These are phyloP conservation scores for Sarcodon aspratus DNA, from an alignment of 768 basidiomycete species.

Conservation along the genomic window DNA sequence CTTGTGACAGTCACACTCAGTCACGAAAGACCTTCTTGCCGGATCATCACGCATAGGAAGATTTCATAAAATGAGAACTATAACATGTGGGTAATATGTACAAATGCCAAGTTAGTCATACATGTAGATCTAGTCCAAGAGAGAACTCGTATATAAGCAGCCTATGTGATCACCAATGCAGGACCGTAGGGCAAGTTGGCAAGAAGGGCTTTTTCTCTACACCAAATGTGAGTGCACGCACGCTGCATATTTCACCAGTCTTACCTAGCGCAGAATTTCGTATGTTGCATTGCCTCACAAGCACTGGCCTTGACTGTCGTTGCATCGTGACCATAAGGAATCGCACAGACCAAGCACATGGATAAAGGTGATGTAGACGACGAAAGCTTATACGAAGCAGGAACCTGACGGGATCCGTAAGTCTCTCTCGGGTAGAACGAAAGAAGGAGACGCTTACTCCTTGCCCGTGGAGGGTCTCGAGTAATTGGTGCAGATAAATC, in stretches of 20 bases:
- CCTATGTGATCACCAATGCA: slow-evolving; percentile 45
- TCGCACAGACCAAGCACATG: slow-evolving; percentile 42
- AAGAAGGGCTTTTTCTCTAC: slow-evolving; percentile 37
- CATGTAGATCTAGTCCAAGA: too few relatives aligned
- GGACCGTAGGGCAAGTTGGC: slow-evolving; percentile 40
- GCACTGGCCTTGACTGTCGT: slow-evolving; percentile 30
- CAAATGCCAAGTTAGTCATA: too few relatives aligned
- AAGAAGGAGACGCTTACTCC: slow-evolving; percentile 33
- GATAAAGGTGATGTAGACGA: slow-evolving; percentile 43
- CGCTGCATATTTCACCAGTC: slow-evolving; percentile 1
- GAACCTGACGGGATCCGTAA: slow-evolving; percentile 28
- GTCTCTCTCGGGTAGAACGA: background rate
- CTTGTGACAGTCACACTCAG: background rate
- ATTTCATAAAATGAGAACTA: too few relatives aligned
- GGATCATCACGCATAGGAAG: too few relatives aligned
- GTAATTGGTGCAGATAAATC: slow-evolving; percentile 50
- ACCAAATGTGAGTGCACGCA: background rate
- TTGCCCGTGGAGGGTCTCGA: slow-evolving; percentile 45
- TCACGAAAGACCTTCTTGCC: too few relatives aligned
- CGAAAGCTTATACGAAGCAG: slow-evolving; percentile 50
- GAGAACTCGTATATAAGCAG: too few relatives aligned
- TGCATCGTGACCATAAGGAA: slow-evolving; percentile 31
- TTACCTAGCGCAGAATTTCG: slow-evolving; percentile 30
- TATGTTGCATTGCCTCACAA: slow-evolving; percentile 33
- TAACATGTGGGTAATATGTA: too few relatives aligned